A percentile compares a stretch with the other conserved stretches of the same genome.
Evolutionary conservation across 768 basidiomycete species (phyloP).

Genomic region (Rhodotorula taiwanensis): DNA sequence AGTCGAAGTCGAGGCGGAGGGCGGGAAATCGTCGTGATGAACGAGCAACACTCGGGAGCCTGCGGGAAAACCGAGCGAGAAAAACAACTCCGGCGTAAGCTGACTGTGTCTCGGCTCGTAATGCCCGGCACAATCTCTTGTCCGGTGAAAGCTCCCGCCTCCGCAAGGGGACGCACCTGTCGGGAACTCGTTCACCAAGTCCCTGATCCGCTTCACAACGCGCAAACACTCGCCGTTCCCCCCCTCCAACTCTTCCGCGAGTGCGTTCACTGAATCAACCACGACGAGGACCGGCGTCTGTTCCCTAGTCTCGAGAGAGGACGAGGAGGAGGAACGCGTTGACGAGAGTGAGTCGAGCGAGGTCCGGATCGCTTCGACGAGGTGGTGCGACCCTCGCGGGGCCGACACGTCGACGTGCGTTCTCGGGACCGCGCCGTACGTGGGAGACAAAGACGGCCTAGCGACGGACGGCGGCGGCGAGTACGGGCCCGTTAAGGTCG

Average conservation of each 20-base stretch:
- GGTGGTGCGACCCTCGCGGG: neutral
- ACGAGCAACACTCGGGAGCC: slow-evolving; percentile 25
- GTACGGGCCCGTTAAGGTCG: neutral
- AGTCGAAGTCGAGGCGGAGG: slow-evolving; percentile 54
- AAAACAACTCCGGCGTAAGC: too few species aligned
- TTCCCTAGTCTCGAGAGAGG: neutral
- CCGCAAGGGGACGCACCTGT: slow-evolving; percentile 1
- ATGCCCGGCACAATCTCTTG: too few species aligned
- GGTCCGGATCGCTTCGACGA: neutral
- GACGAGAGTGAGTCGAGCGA: neutral
- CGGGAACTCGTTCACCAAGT: neutral
- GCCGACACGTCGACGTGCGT: neutral
- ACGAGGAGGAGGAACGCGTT: neutral
- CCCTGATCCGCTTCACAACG: slow-evolving; percentile 5
- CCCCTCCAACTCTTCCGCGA: slow-evolving; percentile 4
- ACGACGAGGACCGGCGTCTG: slow-evolving; percentile 11
- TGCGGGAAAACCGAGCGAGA: neutral
- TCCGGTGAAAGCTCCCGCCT: too few species aligned
- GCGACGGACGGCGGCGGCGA: too few species aligned
- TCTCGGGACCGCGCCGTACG: too few species aligned
- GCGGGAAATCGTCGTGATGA: slow-evolving; percentile 52
- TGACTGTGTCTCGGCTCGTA: too few species aligned
- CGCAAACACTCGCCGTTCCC: neutral
- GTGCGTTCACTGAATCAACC: slow-evolving; percentile 17
- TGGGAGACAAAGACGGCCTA: neutral